Conservation (phyloP, 2,329 filamentous ascomycete species). For the Colletotrichum sp. region DNA sequence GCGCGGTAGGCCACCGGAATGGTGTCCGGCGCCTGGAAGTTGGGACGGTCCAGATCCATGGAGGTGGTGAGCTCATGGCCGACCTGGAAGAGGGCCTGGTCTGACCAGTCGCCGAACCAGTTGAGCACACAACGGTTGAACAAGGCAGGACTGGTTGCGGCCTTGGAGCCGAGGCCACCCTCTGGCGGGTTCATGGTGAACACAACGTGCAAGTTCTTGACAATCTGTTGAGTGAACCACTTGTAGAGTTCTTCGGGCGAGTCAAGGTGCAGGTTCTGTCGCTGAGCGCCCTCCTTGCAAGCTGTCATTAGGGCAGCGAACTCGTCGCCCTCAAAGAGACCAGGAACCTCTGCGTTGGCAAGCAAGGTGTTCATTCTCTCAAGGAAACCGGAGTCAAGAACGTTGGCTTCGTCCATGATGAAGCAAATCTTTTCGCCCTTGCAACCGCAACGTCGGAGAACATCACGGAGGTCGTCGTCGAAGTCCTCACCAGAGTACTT, state of each 20-base stretch:
- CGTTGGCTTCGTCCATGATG: conserved; percentile 99
- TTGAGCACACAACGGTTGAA: conserved; percentile 99
- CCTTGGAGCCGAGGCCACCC: conserved; percentile 92
- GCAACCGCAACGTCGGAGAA: conserved; percentile 91
- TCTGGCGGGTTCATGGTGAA: conserved; percentile 99
- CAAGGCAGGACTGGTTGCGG: conserved; percentile 93
- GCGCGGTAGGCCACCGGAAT: conserved; percentile 93
- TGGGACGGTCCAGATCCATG: conserved; percentile 90
- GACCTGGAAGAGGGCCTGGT: conserved; percentile 98
- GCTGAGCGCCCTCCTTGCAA: conserved; percentile 97
- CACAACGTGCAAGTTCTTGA: conserved; percentile 98
- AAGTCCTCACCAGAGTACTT: conserved; percentile 99
- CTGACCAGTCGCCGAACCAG: conserved; percentile 99
- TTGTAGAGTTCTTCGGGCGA: conserved; percentile 99
- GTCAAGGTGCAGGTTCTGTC: conserved; percentile 92
- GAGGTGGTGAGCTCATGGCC: conserved; percentile 93
- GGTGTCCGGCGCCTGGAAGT: conserved; percentile 85
- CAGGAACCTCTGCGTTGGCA: conserved; percentile 98
- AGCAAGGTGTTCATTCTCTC: conserved; percentile 99
- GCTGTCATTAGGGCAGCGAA: conserved; percentile 98
- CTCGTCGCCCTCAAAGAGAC: conserved; percentile 98
- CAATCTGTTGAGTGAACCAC: conserved; percentile 99
- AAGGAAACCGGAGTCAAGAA: conserved; percentile 96
- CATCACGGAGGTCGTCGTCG: conserved; percentile 93
- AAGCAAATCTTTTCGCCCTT: conserved; percentile 99